A percentile compares a stretch with the other conserved stretches of the same genome.
Evolutionary conservation across 2,329 filamentous ascomycete species (phyloP).

Genomic region (Aspergillus clavatus): DNA sequence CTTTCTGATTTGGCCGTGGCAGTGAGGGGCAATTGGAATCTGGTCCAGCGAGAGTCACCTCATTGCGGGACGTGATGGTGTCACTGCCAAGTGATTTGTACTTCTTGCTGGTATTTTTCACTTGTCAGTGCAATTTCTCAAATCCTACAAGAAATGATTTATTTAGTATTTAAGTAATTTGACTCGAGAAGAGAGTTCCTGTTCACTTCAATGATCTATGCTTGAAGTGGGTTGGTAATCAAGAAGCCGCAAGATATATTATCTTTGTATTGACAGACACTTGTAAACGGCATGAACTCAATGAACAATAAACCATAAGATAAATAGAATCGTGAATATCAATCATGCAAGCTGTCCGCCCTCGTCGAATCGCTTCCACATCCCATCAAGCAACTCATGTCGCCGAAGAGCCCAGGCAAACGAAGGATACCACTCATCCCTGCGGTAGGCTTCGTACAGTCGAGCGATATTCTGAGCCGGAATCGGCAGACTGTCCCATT

Average conservation of each 20-base stretch:
- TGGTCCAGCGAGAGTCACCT: slow-evolving; percentile 1
- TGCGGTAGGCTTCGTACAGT: slow-evolving; percentile 55
- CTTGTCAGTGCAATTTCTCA: no score
- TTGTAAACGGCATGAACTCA: no score
- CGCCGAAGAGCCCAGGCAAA: slow-evolving; percentile 45
- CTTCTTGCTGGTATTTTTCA: no score
- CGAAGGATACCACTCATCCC: slow-evolving; percentile 35
- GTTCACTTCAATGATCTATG: no score
- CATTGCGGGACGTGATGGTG: slow-evolving; percentile 13
- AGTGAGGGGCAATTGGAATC: not conserved
- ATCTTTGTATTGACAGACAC: no score
- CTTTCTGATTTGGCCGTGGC: not conserved
- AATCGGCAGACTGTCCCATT: slow-evolving; percentile 45
- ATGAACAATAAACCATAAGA: no score
- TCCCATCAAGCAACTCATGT: slow-evolving; percentile 46
- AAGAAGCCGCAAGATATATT: no score
- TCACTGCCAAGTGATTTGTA: not conserved
- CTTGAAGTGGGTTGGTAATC: no score
- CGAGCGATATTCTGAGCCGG: slow-evolving; percentile 48
- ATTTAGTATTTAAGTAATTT: no score
- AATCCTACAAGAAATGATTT: no score
- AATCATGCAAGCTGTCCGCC: not conserved
- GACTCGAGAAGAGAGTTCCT: no score
- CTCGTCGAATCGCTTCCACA: slow-evolving; percentile 9
- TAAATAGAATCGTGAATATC: no score